phyloP scores from a whole-genome alignment of 352 stramenopile genomes.

The Blastocystis hominis region DNA sequence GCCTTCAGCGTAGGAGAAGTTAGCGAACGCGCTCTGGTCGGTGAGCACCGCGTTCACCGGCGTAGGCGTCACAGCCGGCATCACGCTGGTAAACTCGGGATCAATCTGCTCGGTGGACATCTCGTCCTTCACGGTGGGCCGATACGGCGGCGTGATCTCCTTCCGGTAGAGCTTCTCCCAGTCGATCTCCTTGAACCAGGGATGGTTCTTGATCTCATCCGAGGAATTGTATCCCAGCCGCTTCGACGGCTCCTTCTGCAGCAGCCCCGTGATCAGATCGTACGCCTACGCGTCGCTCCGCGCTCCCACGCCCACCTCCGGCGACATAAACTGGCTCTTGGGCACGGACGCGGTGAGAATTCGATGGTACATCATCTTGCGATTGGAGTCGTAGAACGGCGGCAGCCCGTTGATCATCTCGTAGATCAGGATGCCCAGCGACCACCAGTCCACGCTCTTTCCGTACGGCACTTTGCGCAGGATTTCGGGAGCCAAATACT shows the following conservation, averaged over 20 bases:
- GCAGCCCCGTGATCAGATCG: constrained; percentile 71
- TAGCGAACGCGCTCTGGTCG: constrained; percentile 78
- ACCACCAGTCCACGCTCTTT: constrained; percentile 75
- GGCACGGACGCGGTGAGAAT: constrained; percentile 78
- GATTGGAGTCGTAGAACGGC: constrained; percentile 68
- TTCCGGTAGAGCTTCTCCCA: constrained; percentile 78
- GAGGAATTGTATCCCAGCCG: constrained; percentile 77
- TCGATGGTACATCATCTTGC: constrained; percentile 72
- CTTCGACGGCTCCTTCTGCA: constrained; percentile 74
- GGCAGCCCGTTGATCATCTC: constrained; percentile 78
- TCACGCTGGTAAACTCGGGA: constrained; percentile 80
- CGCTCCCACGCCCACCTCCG: background rate
- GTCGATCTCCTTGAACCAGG: constrained; percentile 82
- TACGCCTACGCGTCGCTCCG: constrained; percentile 70
- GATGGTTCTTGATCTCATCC: constrained; percentile 81
- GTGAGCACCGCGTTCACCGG: constrained; percentile 66
- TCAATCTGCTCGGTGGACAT: constrained; percentile 67
- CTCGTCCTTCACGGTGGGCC: constrained; percentile 79
- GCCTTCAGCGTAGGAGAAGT: constrained; percentile 74
- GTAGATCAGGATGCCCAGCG: constrained; percentile 75
- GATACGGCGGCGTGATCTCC: constrained; percentile 78
- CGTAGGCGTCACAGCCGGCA: constrained; percentile 69
- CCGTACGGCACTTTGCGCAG: constrained; percentile 72
- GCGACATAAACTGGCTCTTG: constrained; percentile 64
- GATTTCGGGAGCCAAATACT: constrained; percentile 85